These are phyloP conservation scores for Cadophora gregata DNA, from an alignment of 2,329 filamentous ascomycete genomes.

Conservation along the genomic window DNA sequence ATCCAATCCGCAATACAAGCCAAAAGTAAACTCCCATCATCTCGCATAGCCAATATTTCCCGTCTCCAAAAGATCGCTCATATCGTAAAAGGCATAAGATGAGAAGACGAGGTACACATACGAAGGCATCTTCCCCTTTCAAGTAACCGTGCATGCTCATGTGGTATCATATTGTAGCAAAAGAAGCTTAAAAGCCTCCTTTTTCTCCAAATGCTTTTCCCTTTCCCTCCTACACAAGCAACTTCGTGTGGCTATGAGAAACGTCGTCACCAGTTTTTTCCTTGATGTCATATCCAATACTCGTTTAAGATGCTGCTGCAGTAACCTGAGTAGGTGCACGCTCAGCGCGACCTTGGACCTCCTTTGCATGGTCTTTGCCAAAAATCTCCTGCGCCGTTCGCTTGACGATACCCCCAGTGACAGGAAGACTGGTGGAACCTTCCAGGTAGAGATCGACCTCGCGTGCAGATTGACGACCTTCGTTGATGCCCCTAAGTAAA, in stretches of 20 bases:
- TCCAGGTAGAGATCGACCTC: constrained; percentile 91
- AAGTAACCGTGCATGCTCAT: constrained; percentile 13
- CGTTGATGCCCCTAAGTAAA: constrained; percentile 82
- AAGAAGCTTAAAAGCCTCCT: constrained; percentile 21
- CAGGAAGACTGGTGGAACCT: constrained; percentile 78
- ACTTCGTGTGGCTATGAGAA: neutral
- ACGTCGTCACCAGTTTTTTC: neutral
- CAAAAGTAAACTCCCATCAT: constrained; percentile 5
- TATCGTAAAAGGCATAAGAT: constrained; percentile 23
- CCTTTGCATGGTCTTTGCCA: constrained; percentile 22
- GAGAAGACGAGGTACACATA: constrained; percentile 12
- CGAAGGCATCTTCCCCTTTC: constrained; percentile 12
- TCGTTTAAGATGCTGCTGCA: constrained; percentile 37
- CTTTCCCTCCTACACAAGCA: constrained; percentile 3
- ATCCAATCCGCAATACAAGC: neutral
- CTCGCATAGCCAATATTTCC: neutral
- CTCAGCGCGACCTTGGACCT: constrained; percentile 35
- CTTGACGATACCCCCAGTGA: constrained; percentile 93
- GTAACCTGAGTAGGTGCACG: constrained; percentile 35
- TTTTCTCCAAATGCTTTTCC: constrained; percentile 17
- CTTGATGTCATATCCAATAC: neutral
- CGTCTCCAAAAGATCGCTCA: constrained; percentile 18
- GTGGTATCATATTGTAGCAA: constrained; percentile 25
- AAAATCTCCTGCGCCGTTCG: constrained; percentile 76
- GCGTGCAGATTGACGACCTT: constrained; percentile 89